Conservation (phyloP, 306 rosid species). For the Argentina anserina region DNA sequence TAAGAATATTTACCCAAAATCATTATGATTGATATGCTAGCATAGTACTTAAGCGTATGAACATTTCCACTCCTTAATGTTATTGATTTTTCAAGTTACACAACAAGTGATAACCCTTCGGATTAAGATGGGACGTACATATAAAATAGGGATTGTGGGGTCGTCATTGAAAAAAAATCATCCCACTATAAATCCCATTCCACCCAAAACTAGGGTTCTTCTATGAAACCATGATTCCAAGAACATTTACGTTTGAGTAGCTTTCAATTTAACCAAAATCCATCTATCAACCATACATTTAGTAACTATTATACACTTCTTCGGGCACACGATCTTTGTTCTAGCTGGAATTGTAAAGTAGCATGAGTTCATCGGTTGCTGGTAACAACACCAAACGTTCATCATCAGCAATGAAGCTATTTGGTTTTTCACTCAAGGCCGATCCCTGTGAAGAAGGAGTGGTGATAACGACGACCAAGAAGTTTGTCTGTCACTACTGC, state of each 20-base stretch:
- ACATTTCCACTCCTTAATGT: too few relatives aligned
- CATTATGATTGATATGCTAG: too few relatives aligned
- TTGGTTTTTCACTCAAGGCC: constrained; percentile 11
- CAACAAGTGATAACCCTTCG: too few relatives aligned
- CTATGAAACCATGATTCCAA: background rate
- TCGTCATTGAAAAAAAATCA: background rate
- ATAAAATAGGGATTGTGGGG: too few relatives aligned
- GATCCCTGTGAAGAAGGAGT: background rate
- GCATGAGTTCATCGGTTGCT: background rate
- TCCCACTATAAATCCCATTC: background rate
- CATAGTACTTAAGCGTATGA: too few relatives aligned
- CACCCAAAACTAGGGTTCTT: background rate
- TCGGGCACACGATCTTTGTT: background rate
- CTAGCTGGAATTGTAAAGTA: background rate
- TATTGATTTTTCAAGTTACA: too few relatives aligned
- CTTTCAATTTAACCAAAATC: background rate
- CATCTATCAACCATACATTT: background rate
- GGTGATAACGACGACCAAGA: background rate
- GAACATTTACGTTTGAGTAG: background rate
- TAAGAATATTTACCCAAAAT: too few relatives aligned
- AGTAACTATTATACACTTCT: background rate
- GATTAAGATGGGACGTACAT: too few relatives aligned
- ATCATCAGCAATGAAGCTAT: constrained; percentile 11
- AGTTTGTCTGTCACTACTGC: constrained; percentile 32
- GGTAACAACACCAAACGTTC: background rate